Evolutionary conservation across 1,284 basidiomycete genomes (phyloP).

Genomic region (Schizophyllum commune): DNA sequence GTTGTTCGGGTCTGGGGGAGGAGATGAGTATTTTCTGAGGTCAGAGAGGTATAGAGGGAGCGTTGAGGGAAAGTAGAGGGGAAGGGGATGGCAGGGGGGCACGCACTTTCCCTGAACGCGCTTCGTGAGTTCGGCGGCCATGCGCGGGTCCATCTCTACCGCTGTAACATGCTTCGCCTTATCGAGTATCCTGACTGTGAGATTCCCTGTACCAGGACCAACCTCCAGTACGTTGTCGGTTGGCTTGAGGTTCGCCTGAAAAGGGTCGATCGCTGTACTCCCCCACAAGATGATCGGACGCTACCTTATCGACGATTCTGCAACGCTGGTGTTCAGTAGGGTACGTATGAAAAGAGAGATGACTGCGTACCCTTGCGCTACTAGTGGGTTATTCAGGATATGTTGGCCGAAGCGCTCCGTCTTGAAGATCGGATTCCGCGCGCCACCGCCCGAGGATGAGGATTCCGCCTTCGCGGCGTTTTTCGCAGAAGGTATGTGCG

Average conservation of each 20-base stretch:
- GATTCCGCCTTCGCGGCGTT: constrained; percentile 6
- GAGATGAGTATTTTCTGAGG: neutral
- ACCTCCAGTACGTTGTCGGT: constrained; percentile 97
- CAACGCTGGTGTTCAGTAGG: neutral
- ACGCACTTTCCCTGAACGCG: constrained; percentile 97
- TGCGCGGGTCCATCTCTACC: constrained; percentile 98
- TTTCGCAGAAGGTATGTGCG: constrained; percentile 71
- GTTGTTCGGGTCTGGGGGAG: constrained; percentile 14
- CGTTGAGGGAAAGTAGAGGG: constrained; percentile 1
- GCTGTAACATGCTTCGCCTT: constrained; percentile 90
- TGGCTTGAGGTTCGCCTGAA: constrained; percentile 83
- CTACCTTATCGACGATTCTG: neutral
- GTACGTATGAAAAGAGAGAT: constrained; percentile 9
- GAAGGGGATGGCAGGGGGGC: constrained; percentile 3
- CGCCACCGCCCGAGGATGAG: constrained; percentile 10
- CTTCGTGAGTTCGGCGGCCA: constrained; percentile 97
- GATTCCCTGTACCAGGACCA: constrained; percentile 96
- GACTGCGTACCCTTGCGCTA: constrained; percentile 57
- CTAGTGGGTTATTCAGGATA: constrained; percentile 82
- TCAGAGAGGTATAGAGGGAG: constrained; percentile 1
- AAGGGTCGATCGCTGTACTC: neutral
- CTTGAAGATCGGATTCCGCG: constrained; percentile 71
- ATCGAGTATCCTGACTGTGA: constrained; percentile 92
- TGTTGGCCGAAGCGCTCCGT: constrained; percentile 86
- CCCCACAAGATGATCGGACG: neutral